These are phyloP conservation scores for Debaryomyces subglobosus DNA, from an alignment of 1,139 yeast species.

Conservation along the genomic window DNA sequence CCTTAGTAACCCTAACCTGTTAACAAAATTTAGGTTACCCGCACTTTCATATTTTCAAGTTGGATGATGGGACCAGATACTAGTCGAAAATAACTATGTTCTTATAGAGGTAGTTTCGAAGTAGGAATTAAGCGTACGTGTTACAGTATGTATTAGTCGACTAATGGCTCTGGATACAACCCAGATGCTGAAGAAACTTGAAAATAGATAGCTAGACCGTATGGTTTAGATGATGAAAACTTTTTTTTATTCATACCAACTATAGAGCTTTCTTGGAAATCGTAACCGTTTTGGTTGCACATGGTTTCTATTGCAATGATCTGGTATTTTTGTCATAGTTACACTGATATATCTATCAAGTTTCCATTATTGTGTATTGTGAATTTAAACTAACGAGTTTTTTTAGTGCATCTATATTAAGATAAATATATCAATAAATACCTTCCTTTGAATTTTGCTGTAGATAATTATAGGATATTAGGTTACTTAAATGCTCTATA, in stretches of 20 bases:
- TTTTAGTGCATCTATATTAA: neutral
- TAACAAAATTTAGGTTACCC: neutral
- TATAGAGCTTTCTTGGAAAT: constrained; percentile 38
- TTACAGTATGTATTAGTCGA: constrained; percentile 4
- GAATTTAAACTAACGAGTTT: constrained; percentile 6
- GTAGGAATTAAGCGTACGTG: neutral
- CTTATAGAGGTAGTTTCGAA: neutral
- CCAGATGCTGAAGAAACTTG: neutral
- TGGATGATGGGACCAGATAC: neutral
- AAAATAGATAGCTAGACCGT: constrained; percentile 4
- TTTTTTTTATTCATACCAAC: constrained; percentile 36
- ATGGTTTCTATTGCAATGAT: constrained; percentile 47
- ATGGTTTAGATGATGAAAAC: constrained; percentile 26
- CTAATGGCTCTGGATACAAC: neutral
- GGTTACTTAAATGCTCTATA: neutral
- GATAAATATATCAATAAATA: constrained; percentile 1
- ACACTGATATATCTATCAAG: constrained; percentile 38
- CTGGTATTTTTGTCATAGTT: constrained; percentile 55
- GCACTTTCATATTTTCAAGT: neutral
- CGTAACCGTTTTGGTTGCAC: constrained; percentile 48
- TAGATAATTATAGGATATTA: neutral
- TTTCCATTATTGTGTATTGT: neutral
- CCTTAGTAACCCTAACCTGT: constrained; percentile 1
- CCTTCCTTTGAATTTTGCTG: neutral
- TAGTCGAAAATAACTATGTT: neutral